Conservation (phyloP, 805 yeast species). For the Candida verbasci region DNA sequence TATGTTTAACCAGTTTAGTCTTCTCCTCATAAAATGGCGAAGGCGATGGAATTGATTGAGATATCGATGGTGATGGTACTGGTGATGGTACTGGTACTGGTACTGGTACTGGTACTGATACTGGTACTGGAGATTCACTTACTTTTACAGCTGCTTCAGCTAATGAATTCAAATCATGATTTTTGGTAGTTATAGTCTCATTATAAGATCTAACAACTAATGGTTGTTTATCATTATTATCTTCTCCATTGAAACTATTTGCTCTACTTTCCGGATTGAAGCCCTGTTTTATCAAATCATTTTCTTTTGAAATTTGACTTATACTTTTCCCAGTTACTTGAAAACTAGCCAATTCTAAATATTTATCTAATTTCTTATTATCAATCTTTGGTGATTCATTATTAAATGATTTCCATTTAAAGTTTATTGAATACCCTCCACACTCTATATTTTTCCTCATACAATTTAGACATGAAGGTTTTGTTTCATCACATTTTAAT, state of each 20-base stretch:
- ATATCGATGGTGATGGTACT: neutral
- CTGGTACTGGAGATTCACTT: neutral
- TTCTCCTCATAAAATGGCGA: neutral
- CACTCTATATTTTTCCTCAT: conserved; percentile 48
- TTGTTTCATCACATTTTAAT: conserved; percentile 24
- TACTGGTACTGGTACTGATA: too few relatives aligned
- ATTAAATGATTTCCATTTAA: conserved; percentile 59
- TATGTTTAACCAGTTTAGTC: neutral
- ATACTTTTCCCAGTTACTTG: conserved; percentile 55
- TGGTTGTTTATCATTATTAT: neutral
- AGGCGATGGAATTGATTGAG: neutral
- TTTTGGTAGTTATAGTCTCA: neutral
- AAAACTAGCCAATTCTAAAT: conserved; percentile 52
- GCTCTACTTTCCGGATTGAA: conserved; percentile 35
- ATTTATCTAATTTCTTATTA: conserved; percentile 30
- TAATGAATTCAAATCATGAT: conserved; percentile 2
- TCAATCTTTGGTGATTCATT: conserved; percentile 11
- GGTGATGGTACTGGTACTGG: too few relatives aligned
- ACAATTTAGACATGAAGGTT: conserved; percentile 21
- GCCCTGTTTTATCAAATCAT: conserved; percentile 47
- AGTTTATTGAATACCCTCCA: conserved; percentile 63
- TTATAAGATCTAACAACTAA: neutral
- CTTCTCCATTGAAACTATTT: neutral
- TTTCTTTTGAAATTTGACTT: conserved; percentile 46
- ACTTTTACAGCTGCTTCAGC: conserved; percentile 5